A percentile compares a stretch with the other conserved stretches of the same genome.
Conservation (phyloP, 2,329 filamentous ascomycete species). For the Aureobasidium vineae region DNA sequence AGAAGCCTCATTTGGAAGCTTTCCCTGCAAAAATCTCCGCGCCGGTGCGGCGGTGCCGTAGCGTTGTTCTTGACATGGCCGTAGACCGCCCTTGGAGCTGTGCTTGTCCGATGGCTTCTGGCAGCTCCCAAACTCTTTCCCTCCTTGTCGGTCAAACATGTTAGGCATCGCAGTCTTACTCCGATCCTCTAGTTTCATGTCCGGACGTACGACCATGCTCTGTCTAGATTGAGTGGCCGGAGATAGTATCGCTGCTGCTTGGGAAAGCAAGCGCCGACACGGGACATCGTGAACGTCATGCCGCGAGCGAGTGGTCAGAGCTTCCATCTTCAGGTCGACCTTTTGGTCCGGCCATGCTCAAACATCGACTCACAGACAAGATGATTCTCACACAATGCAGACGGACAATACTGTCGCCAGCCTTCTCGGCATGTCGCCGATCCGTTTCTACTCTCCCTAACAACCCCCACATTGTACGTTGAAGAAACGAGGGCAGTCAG, state of each 20-base stretch:
- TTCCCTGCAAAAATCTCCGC: not conserved
- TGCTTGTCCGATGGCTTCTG: conserved; percentile 1
- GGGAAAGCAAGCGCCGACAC: not conserved
- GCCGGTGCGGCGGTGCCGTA: conserved; percentile 8
- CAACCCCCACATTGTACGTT: conserved; percentile 45
- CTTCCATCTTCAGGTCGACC: not conserved
- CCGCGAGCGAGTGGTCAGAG: conserved; percentile 16
- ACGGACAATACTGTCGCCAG: conserved; percentile 4
- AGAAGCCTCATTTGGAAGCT: conserved; percentile 3
- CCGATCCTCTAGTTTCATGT: not conserved
- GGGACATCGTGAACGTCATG: conserved; percentile 16
- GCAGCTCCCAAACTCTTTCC: not conserved
- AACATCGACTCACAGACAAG: not conserved
- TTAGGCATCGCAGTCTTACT: not conserved
- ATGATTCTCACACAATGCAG: conserved; percentile 22
- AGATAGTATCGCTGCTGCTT: not conserved
- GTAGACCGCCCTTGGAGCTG: conserved; percentile 1
- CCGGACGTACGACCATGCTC: not conserved
- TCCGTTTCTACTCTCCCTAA: conserved; percentile 45
- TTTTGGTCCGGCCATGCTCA: not conserved
- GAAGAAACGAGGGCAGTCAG: not conserved
- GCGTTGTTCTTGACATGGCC: conserved; percentile 8
- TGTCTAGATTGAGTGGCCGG: not conserved
- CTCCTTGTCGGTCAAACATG: not conserved
- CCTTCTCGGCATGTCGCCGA: conserved; percentile 27